Conservation (phyloP, 306 rosid genomes). For the Ammopiptanthus mongolicus region DNA sequence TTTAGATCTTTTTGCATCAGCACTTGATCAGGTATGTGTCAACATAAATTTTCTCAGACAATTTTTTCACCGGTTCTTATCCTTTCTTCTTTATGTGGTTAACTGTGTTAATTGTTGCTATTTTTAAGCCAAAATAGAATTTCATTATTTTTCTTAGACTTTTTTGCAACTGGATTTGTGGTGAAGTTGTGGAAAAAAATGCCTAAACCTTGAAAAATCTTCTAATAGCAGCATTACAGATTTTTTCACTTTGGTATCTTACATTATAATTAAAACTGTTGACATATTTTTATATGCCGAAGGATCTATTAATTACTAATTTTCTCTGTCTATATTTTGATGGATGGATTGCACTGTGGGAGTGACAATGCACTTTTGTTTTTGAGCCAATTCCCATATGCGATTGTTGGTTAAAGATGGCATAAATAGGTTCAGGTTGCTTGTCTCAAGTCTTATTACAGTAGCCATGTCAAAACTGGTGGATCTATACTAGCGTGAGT, state of each 20-base stretch:
- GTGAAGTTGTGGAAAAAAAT: not conserved
- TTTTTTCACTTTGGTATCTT: not conserved
- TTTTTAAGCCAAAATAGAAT: not conserved
- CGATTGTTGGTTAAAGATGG: not conserved
- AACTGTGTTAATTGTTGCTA: not conserved
- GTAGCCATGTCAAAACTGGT: not conserved
- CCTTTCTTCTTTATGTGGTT: not conserved
- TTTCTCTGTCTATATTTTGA: not conserved
- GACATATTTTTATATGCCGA: not conserved
- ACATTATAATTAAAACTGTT: not conserved
- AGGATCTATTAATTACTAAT: not conserved
- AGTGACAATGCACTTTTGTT: not conserved
- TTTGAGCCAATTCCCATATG: not conserved
- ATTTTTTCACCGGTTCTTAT: not conserved
- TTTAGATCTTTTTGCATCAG: conserved; percentile 85
- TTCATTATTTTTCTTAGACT: not conserved
- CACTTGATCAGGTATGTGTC: conserved; percentile 81
- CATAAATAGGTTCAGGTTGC: not conserved
- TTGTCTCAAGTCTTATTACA: not conserved
- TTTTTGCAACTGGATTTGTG: not conserved
- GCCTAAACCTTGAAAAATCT: not conserved
- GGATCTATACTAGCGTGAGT: not conserved
- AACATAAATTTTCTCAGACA: conserved; percentile 6
- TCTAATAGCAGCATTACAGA: not conserved
- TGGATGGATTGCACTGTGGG: not conserved